phyloP scores from a whole-genome alignment of 495 filamentous ascomycete genomes.

The Aspergillus homomorphus region DNA sequence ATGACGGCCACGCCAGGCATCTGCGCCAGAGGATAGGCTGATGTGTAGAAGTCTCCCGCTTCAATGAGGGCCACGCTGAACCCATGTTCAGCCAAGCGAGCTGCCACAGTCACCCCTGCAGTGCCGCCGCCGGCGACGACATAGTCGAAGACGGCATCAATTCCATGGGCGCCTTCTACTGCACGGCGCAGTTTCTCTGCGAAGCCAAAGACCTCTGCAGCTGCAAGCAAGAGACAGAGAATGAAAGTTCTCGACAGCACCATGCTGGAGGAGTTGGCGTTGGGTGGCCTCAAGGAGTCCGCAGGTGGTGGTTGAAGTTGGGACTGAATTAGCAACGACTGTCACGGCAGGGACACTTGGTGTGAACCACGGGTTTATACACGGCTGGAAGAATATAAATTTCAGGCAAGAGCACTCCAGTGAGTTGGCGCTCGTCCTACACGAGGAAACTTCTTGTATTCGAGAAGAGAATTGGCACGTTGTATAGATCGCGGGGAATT shows the following conservation, averaged over 20 bases:
- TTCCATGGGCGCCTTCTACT: neutral
- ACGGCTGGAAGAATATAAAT: neutral
- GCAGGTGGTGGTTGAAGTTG: too few relatives aligned
- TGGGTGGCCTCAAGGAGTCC: neutral
- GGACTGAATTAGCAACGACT: neutral
- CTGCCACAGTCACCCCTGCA: conserved; percentile 45
- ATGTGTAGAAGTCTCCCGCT: conserved; percentile 57
- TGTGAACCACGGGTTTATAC: neutral
- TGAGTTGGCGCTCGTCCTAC: neutral
- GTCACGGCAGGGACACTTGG: neutral
- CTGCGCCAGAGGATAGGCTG: conserved; percentile 37
- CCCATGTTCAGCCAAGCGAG: conserved; percentile 39
- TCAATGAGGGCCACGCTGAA: conserved; percentile 50
- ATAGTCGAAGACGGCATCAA: conserved; percentile 41
- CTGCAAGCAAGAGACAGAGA: neutral
- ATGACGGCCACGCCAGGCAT: conserved; percentile 41
- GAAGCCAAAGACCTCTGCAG: neutral
- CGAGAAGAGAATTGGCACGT: neutral
- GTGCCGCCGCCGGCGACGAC: conserved; percentile 54
- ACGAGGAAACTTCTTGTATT: neutral
- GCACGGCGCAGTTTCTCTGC: neutral
- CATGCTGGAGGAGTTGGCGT: neutral
- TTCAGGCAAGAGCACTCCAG: neutral
- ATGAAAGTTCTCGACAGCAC: neutral
- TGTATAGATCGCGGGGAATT: neutral